These are phyloP conservation scores for Hapsidospora chrysogenum DNA, from an alignment of 495 filamentous ascomycete genomes.

Conservation along the genomic window DNA sequence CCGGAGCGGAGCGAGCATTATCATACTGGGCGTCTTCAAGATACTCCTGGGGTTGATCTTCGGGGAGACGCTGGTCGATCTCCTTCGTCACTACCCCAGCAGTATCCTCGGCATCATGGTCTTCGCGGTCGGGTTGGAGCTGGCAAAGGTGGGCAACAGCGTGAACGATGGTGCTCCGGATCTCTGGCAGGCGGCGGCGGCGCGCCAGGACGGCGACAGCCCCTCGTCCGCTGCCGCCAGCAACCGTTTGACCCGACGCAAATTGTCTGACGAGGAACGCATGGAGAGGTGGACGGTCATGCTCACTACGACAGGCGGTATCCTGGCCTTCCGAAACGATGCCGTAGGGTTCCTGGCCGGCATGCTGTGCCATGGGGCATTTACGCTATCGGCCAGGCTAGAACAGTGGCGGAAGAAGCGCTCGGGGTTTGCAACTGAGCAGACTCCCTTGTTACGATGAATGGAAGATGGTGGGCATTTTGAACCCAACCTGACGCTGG, in stretches of 20 bases:
- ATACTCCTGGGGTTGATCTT: conserved; percentile 57
- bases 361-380: conserved; percentile 39
- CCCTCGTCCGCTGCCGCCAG: too few species aligned
- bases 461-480: too few species aligned
- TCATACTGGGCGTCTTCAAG: conserved; percentile 65
- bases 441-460: too few species aligned
- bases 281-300: conserved; percentile 68
- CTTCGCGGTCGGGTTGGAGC: conserved; percentile 69
- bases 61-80: conserved; percentile 46
- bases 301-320: conserved; percentile 65
- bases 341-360: conserved; percentile 74
- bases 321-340: conserved; percentile 81
- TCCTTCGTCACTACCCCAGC: conserved; percentile 54
- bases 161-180: conserved; percentile 60
- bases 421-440: too few species aligned
- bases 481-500: too few species aligned
- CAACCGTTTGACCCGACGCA: too few species aligned
- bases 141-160: conserved; percentile 67
- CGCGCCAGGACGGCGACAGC: conserved; percentile 1
- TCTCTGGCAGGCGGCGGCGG: conserved; percentile 18
- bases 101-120: conserved; percentile 74
- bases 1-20: conserved; percentile 65
- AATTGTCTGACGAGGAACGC: conserved; percentile 39
- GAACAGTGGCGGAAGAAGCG: too few species aligned
- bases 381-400: too few species aligned